These are phyloP conservation scores for Oryza glaberrima DNA, from an alignment of 176 grass and related monocot species.

Conservation along the genomic window DNA sequence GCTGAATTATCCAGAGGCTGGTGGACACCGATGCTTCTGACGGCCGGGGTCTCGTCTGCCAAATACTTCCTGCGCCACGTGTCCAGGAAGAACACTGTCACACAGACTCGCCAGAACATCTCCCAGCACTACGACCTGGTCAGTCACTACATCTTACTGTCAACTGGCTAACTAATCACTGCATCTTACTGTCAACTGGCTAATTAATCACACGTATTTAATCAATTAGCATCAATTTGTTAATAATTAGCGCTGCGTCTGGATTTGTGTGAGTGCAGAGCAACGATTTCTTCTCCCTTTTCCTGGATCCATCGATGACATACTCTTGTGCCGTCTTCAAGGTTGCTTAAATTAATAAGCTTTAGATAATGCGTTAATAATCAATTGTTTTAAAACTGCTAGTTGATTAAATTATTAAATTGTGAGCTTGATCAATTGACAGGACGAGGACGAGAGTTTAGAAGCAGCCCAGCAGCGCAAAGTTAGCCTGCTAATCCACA, in stretches of 20 bases:
- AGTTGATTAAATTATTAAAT: neutral
- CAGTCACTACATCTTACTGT: neutral
- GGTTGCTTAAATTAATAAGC: constrained; percentile 21
- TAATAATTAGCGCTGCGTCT: too few relatives aligned
- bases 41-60: constrained; percentile 53
- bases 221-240: neutral
- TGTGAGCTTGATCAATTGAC: constrained; percentile 30
- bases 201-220: neutral
- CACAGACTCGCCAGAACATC: constrained; percentile 20
- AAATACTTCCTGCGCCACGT: constrained; percentile 63
- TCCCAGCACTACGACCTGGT: neutral
- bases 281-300: constrained; percentile 81
- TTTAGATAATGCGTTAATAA: too few relatives aligned
- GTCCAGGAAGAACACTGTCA: constrained; percentile 53
- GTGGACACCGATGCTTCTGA: constrained; percentile 65
- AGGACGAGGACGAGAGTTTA: constrained; percentile 79
- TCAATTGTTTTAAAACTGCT: neutral
- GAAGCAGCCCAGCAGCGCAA: constrained; percentile 74
- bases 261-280: constrained; percentile 37
- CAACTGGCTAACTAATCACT: neutral
- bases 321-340: constrained; percentile 85
- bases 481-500: constrained; percentile 76
- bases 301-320: constrained; percentile 89
- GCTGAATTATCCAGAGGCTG: neutral
- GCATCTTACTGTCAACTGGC: neutral